phyloP scores from a whole-genome alignment of 2,329 filamentous ascomycete species.

The Furcasterigmium sp. region DNA sequence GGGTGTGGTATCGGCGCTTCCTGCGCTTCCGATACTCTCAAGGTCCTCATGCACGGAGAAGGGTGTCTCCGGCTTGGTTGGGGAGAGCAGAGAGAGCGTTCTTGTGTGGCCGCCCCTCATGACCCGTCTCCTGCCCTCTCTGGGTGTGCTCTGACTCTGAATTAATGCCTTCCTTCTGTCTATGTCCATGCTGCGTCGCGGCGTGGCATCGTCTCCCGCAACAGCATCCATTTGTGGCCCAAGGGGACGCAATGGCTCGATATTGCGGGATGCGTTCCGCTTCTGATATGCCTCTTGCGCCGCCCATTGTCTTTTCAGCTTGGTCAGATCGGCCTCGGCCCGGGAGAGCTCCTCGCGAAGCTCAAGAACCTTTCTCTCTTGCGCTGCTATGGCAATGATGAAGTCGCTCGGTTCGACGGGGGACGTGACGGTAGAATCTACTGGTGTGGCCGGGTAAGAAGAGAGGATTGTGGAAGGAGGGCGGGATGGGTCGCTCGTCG shows the following conservation, averaged over 20 bases:
- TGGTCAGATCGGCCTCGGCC: slow-evolving; percentile 71
- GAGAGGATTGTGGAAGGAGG: slow-evolving; percentile 41
- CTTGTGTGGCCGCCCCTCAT: slow-evolving; percentile 63
- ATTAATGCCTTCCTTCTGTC: slow-evolving; percentile 67
- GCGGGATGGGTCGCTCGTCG: slow-evolving; percentile 45
- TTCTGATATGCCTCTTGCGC: slow-evolving; percentile 72
- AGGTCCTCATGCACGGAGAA: slow-evolving; percentile 40
- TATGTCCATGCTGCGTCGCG: slow-evolving; percentile 52
- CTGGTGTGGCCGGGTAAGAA: slow-evolving; percentile 46
- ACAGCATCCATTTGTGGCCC: slow-evolving; percentile 15
- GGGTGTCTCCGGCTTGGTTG: slow-evolving; percentile 39
- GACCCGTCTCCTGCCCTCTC: slow-evolving; percentile 50
- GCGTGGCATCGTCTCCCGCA: slow-evolving; percentile 29
- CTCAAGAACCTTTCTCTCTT: slow-evolving; percentile 87
- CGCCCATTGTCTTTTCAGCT: slow-evolving; percentile 80
- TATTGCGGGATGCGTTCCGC: slow-evolving; percentile 57
- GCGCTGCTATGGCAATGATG: slow-evolving; percentile 83
- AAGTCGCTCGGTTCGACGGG: slow-evolving; percentile 60
- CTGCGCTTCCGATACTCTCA: slow-evolving; percentile 36
- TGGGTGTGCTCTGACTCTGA: slow-evolving; percentile 37
- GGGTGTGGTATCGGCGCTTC: slow-evolving; percentile 21
- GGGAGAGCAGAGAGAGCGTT: slow-evolving; percentile 78
- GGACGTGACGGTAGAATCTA: slow-evolving; percentile 35
- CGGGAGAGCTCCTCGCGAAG: slow-evolving; percentile 82
- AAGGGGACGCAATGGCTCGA: slow-evolving; percentile 45